Evolutionary conservation across 257 asterid genomes (phyloP), one percentile per base, ranked within the genome.

Genomic region (Lycium barbarum): DNA sequence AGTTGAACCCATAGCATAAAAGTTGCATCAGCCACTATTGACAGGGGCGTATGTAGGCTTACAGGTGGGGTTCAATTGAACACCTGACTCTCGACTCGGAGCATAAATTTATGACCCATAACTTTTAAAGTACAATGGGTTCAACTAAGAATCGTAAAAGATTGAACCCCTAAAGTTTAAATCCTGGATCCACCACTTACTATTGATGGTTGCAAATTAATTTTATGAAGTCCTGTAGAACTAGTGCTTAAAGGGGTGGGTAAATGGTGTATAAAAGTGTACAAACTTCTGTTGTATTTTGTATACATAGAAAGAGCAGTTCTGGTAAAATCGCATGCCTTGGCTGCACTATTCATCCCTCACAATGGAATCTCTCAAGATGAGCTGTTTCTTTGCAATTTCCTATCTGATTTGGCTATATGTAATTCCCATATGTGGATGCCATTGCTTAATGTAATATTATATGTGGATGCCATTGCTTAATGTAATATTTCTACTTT

Each of bases 341-440:
- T 40, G 18, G 54, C 9, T 70, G 54, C 79, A 40, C 8, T 70
- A 70, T 8, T 38, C 35, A 70, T 36, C 78, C 14, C 13, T 61
- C 78, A 17, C 78, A 70, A 20, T 40, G 79, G 79, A 70, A 70
- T 70, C 11, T 9, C 55, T 49, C 9, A 49, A 9, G 12, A 49
- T 49, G 55, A 49, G 45, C 79, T 70, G 79, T 70, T 40, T 38
- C 54, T 70, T 70, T 70, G 54, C 54, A 70, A 40, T 70, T 70
- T 70, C 54, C 12, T 70, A 35, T 38, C 54, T 70, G 79, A 40
- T 14, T 40, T 68, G 13, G 76, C 51, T 7, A 1, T 35, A 15
- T 15, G 76, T 36, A 14, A 14, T 68, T 68, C 22, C 51, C 76
- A 40, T 40, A 3, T 5, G 45, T 40, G 45, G 45, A 40, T 40